Percentiles rank a stretch among this genome's conserved stretches.
These are phyloP conservation scores for Arachis stenosperma DNA, from an alignment of 306 rosid genomes.

Conservation along the genomic window DNA sequence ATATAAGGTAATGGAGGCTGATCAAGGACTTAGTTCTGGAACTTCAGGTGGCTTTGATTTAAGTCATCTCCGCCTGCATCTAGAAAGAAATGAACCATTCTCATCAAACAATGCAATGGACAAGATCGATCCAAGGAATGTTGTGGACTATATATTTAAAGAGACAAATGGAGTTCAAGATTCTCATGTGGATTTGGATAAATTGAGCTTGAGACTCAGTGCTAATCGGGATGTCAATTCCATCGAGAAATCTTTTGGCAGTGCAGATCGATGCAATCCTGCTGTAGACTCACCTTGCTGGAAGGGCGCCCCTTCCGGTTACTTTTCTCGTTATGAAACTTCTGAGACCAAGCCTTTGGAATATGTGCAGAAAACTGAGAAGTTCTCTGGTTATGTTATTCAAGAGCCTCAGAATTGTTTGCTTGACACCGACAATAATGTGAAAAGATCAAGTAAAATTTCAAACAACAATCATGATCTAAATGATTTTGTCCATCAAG, in stretches of 20 bases:
- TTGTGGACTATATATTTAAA: slow-evolving; percentile 44
- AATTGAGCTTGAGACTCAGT: slow-evolving; percentile 50
- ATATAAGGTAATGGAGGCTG: slow-evolving; percentile 40
- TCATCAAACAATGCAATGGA: slow-evolving; percentile 53
- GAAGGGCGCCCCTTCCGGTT: slow-evolving; percentile 73
- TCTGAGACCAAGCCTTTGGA: slow-evolving; percentile 42
- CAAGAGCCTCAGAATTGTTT: slow-evolving; percentile 45
- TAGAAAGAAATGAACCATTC: slow-evolving; percentile 53
- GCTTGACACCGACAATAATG: slow-evolving; percentile 39
- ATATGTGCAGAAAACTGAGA: slow-evolving; percentile 45
- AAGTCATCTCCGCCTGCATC: slow-evolving; percentile 47
- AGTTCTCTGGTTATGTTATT: slow-evolving; percentile 39
- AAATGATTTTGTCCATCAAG: slow-evolving; percentile 41
- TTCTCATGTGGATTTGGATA: slow-evolving; percentile 45
- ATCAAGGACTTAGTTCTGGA: slow-evolving; percentile 41
- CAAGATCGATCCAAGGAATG: slow-evolving; percentile 39
- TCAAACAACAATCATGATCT: slow-evolving; percentile 44
- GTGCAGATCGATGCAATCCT: slow-evolving; percentile 65
- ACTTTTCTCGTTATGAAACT: slow-evolving; percentile 54
- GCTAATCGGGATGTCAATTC: slow-evolving; percentile 48
- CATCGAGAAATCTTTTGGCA: slow-evolving; percentile 57
- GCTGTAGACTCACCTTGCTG: slow-evolving; percentile 97
- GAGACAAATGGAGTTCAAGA: slow-evolving; percentile 47
- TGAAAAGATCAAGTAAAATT: slow-evolving; percentile 42
- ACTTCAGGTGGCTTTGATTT: slow-evolving; percentile 45